Percentiles rank a stretch among this genome's conserved stretches.
Evolutionary conservation across 208 protist genomes (phyloP).

Genomic region (Crithidia brevicula): DNA sequence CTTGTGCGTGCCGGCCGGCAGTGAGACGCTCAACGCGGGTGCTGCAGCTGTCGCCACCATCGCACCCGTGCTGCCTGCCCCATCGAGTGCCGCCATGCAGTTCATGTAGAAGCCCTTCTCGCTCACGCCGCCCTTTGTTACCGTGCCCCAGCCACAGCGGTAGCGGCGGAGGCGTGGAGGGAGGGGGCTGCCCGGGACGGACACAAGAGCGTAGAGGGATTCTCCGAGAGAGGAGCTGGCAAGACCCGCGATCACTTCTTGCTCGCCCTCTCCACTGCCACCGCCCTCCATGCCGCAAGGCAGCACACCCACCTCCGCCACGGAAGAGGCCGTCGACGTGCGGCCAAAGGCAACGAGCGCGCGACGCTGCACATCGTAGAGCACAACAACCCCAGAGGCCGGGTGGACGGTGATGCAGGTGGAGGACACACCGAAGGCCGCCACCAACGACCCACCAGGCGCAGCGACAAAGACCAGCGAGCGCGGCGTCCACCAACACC

Average conservation of each 20-base stretch:
- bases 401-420: slow-evolving; percentile 29
- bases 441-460: slow-evolving; percentile 10
- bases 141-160: slow-evolving; percentile 20
- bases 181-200: background rate
- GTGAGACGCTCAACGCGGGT: background rate
- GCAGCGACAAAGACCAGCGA: slow-evolving; percentile 18
- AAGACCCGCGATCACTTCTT: slow-evolving; percentile 10
- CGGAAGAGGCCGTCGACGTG: background rate
- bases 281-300: background rate
- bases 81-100: slow-evolving; percentile 4
- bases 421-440: background rate
- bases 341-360: slow-evolving; percentile 29
- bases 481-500: slow-evolving; percentile 35
- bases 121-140: slow-evolving; percentile 3
- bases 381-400: slow-evolving; percentile 12
- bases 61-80: background rate
- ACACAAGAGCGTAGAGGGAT: slow-evolving; percentile 23
- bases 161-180: slow-evolving; percentile 22
- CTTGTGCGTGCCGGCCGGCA: slow-evolving; percentile 20
- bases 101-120: slow-evolving; percentile 14
- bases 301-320: background rate
- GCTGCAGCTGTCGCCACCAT: background rate
- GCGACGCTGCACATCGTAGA: slow-evolving; percentile 25
- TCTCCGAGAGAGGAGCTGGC: slow-evolving; percentile 27
- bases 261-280: background rate